Conservation (phyloP, 2,329 filamentous ascomycete genomes). For the Colletotrichum liriopes region DNA sequence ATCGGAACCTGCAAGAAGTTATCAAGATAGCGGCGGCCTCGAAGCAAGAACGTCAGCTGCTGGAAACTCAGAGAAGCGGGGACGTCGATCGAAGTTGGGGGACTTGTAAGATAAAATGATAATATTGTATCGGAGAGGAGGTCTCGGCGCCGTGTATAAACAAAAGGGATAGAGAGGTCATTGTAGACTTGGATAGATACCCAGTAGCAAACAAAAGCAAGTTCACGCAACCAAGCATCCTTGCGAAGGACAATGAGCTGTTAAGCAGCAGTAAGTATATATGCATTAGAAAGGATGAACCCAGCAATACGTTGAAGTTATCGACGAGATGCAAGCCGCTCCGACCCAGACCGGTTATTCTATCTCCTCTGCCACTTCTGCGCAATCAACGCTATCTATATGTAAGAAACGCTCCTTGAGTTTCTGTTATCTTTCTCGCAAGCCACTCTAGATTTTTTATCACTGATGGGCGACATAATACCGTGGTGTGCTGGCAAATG, state of each 20-base stretch:
- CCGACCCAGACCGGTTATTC: background rate
- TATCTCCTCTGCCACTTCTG: background rate
- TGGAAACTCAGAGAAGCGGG: background rate
- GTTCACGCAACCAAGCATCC: background rate
- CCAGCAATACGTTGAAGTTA: background rate
- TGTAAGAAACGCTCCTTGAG: no score
- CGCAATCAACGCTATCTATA: background rate
- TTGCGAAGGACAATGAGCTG: background rate
- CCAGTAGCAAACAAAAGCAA: slow-evolving; percentile 2
- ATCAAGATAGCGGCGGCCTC: background rate
- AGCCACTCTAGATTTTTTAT: background rate
- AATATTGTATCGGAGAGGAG: background rate
- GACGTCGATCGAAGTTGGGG: background rate
- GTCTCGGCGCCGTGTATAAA: background rate
- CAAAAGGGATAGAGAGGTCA: background rate
- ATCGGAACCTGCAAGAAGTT: slow-evolving; percentile 26
- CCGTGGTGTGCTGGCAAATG: no score
- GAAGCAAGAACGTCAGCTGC: background rate
- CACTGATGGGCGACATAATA: background rate
- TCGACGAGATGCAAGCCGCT: no score
- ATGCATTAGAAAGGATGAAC: background rate
- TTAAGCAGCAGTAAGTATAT: background rate
- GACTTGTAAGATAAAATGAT: background rate
- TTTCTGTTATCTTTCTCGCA: background rate
- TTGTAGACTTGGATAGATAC: slow-evolving; percentile 16